These are phyloP conservation scores for Termitomyces sp. DNA, from an alignment of 768 basidiomycete genomes.

Conservation along the genomic window DNA sequence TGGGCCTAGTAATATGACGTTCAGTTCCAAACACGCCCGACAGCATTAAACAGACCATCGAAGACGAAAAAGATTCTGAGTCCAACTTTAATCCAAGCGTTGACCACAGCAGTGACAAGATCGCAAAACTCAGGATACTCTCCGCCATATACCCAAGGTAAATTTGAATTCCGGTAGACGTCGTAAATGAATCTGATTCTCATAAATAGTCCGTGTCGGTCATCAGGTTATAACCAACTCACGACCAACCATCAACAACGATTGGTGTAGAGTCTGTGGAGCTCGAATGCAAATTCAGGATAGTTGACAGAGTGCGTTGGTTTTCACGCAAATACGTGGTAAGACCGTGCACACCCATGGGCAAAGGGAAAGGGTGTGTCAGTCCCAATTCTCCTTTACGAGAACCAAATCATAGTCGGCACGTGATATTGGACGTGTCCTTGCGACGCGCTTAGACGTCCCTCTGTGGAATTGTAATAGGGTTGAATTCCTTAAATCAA, in stretches of 20 bases:
- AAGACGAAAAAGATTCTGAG: slow-evolving; percentile 73
- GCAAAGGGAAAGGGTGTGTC: neutral
- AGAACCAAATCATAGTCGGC: neutral
- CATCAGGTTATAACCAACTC: slow-evolving; percentile 34
- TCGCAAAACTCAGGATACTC: slow-evolving; percentile 60
- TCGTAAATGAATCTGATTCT: slow-evolving; percentile 69
- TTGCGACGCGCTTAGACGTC: neutral
- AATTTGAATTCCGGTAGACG: slow-evolving; percentile 51
- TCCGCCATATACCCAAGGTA: slow-evolving; percentile 87
- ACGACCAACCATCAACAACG: slow-evolving; percentile 89
- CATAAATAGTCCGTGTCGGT: slow-evolving; percentile 7
- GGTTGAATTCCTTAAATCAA: no score
- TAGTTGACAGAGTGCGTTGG: slow-evolving; percentile 36
- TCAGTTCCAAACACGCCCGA: slow-evolving; percentile 14
- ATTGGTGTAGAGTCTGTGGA: slow-evolving; percentile 38
- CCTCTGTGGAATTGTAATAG: no score
- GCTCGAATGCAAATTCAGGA: slow-evolving; percentile 21
- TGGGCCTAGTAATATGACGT: slow-evolving; percentile 45
- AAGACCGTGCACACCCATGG: slow-evolving; percentile 54
- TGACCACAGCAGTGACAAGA: slow-evolving; percentile 48
- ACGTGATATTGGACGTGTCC: neutral
- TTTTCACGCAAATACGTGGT: slow-evolving; percentile 52
- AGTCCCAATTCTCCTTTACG: no score
- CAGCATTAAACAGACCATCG: slow-evolving; percentile 54
- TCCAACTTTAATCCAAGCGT: slow-evolving; percentile 68